These are phyloP conservation scores for Wickerhamiella siamensis DNA, from an alignment of 805 yeast genomes.

Conservation along the genomic window DNA sequence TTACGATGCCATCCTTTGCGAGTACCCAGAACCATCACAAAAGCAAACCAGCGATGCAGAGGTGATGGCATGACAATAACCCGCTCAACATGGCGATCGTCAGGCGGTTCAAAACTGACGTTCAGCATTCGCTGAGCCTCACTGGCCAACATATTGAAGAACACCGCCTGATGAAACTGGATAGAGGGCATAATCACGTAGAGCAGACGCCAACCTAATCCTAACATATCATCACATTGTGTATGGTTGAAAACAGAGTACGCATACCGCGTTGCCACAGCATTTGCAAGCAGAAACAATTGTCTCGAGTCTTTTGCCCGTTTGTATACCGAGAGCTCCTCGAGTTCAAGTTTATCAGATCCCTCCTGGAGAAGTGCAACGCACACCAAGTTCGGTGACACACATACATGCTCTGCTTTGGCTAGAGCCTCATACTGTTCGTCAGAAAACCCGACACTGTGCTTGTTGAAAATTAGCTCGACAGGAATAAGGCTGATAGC, in stretches of 20 bases:
- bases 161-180: constrained; percentile 21
- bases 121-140: constrained; percentile 68
- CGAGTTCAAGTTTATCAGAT: neutral
- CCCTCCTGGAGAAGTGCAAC: constrained; percentile 14
- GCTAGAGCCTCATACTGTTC: neutral
- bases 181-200: constrained; percentile 17
- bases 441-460: neutral
- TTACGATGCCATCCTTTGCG: constrained; percentile 32
- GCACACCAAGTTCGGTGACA: constrained; percentile 25
- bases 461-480: constrained; percentile 6
- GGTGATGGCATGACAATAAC: constrained; percentile 58
- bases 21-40: constrained; percentile 55
- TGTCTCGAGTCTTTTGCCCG: neutral
- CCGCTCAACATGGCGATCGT: constrained; percentile 54
- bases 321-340: neutral
- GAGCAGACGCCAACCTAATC: constrained; percentile 38
- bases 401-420: constrained; percentile 14
- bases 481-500: constrained; percentile 14
- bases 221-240: constrained; percentile 55
- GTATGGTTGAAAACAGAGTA: constrained; percentile 53
- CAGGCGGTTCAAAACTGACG: constrained; percentile 52
- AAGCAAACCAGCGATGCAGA: constrained; percentile 52
- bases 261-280: constrained; percentile 53
- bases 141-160: constrained; percentile 33
- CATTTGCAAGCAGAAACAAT: constrained; percentile 30